Evolutionary conservation across 169 alveolate species (phyloP).

Genomic region (Eimeria nieschulzi): DNA sequence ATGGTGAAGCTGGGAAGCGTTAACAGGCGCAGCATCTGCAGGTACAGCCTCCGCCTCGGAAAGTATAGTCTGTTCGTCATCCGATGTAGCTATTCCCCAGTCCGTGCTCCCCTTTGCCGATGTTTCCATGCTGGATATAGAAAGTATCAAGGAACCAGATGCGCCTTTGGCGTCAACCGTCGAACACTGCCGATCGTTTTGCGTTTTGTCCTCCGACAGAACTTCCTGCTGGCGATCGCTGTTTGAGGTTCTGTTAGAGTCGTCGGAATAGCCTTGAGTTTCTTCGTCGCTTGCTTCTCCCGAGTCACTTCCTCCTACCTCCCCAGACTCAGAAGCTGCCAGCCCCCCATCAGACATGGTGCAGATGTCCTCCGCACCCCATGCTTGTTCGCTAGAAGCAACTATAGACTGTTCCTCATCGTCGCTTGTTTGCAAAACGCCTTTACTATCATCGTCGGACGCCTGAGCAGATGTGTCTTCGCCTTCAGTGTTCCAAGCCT

Average conservation of each 20-base stretch:
- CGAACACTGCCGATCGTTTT: not conserved
- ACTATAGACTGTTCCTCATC: constrained; percentile 13
- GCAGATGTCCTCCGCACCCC: constrained; percentile 33
- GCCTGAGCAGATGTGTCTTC: constrained; percentile 63
- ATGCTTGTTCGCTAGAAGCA: constrained; percentile 26
- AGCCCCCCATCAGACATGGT: not conserved
- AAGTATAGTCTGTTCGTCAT: constrained; percentile 15
- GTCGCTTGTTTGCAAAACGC: constrained; percentile 32
- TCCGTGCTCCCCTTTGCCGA: constrained; percentile 55
- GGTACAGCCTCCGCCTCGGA: constrained; percentile 29
- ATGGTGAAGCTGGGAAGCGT: not conserved
- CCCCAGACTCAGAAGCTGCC: constrained; percentile 10
- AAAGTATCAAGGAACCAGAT: constrained; percentile 11
- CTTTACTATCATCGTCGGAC: constrained; percentile 17
- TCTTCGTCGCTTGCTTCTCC: constrained; percentile 56
- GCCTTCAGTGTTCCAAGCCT: constrained; percentile 1
- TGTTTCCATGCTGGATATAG: constrained; percentile 39
- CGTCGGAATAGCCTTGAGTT: constrained; percentile 18
- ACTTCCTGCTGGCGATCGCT: constrained; percentile 50
- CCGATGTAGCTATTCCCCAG: not conserved
- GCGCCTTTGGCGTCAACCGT: not conserved
- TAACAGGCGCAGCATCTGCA: constrained; percentile 9
- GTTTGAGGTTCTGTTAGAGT: constrained; percentile 24
- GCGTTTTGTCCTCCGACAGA: constrained; percentile 4
- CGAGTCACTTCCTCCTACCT: constrained; percentile 5